Percentiles rank a stretch among this genome's conserved stretches.
Evolutionary conservation across 768 basidiomycete genomes (phyloP).

Genomic region (Amanita pallidorosea): DNA sequence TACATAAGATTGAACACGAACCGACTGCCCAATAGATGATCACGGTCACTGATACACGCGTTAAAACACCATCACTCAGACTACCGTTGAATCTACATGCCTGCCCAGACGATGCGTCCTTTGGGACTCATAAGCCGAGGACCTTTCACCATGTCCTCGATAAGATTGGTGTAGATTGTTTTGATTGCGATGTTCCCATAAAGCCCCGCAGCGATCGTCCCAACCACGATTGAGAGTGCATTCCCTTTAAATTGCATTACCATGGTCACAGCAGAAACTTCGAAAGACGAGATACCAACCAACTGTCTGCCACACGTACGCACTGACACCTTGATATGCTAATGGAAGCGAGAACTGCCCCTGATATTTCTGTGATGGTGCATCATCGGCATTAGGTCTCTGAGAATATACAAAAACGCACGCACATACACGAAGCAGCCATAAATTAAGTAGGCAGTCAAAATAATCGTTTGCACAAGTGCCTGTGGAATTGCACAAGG

Average conservation of each 20-base stretch:
- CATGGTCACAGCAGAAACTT: background rate
- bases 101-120: conserved; percentile 34
- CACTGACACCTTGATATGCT: conserved; percentile 35
- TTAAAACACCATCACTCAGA: background rate
- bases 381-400: background rate
- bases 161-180: conserved; percentile 40
- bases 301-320: conserved; percentile 35
- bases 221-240: conserved; percentile 35
- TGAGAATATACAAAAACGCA: background rate
- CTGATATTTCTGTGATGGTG: conserved; percentile 33
- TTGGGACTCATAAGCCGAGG: conserved; percentile 33
- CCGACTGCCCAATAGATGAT: conserved; percentile 29
- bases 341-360: conserved; percentile 46
- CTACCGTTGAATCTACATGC: conserved; percentile 14
- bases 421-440: conserved; percentile 37
- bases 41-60: conserved; percentile 19
- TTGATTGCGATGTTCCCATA: conserved; percentile 60
- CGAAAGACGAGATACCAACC: conserved; percentile 15
- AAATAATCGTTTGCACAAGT: conserved; percentile 38
- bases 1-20: conserved; percentile 39
- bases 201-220: conserved; percentile 49
- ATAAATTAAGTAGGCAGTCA: conserved; percentile 42
- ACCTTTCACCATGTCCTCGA: conserved; percentile 39
- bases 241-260: conserved; percentile 22
- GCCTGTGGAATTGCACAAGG: conserved; percentile 12